phyloP scores from a whole-genome alignment of 257 asterid genomes.

The Penstemon barbatus region DNA sequence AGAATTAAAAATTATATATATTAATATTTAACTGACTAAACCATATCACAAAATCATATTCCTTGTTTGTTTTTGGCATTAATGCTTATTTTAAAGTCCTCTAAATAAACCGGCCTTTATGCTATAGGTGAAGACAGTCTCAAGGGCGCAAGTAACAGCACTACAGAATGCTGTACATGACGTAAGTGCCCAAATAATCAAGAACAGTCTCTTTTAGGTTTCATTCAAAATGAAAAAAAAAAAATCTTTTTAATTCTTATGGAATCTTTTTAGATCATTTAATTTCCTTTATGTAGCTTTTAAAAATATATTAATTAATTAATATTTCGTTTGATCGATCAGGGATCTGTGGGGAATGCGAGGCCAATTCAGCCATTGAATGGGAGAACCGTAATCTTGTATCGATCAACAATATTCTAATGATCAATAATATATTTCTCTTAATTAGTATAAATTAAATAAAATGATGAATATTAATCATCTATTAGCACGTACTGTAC shows the following conservation, averaged over 20 bases:
- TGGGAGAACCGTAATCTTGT: constrained; percentile 27
- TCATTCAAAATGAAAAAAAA: too few relatives aligned
- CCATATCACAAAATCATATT: too few relatives aligned
- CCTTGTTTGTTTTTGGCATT: too few relatives aligned
- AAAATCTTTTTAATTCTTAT: background rate
- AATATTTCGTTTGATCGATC: background rate
- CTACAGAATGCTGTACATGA: constrained; percentile 45
- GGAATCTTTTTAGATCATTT: background rate
- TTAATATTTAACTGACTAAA: background rate
- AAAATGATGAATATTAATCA: too few relatives aligned
- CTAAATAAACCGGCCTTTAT: too few relatives aligned
- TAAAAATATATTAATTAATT: background rate
- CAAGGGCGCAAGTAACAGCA: constrained; percentile 41
- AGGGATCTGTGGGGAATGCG: constrained; percentile 37
- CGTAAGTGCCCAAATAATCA: constrained; percentile 39
- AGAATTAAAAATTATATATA: too few relatives aligned
- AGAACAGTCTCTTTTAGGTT: too few relatives aligned
- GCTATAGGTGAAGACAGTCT: constrained; percentile 50
- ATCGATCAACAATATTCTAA: background rate
- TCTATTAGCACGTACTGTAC: too few relatives aligned
- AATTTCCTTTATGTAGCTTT: background rate
- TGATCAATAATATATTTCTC: background rate
- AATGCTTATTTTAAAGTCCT: too few relatives aligned
- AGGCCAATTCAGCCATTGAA: constrained; percentile 45
- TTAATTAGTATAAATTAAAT: background rate